Base-by-base conservation (phyloP, 495 filamentous ascomycete species). In the Aspergillus affinis region DNA sequence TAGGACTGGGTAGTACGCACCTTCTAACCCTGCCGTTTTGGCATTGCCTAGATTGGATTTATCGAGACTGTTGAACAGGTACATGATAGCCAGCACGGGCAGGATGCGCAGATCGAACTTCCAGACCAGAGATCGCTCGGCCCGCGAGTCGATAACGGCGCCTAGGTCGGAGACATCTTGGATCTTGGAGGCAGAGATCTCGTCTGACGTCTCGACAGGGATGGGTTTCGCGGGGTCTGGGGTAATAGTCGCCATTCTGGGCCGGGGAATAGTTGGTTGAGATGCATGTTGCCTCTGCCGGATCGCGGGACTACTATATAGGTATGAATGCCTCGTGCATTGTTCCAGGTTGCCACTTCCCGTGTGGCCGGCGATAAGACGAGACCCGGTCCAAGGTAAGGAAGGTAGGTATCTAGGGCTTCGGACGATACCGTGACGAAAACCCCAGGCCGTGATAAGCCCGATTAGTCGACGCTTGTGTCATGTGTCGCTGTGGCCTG, bases 11-110 rank as follows among this genome's bases (percentile, higher is more conserved):
- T 26, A 27, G 19, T 26, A 51, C 15, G 68, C 65, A 66, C 72
- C 82, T 46, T 69, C 68, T 19, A 78, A 68, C 18, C 80, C 78
- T 59, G 75, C 82, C 0, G 85, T 88, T 68, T 88, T 82, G 9
- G 86, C 86, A 64, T 88, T 88, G 41, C 82, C 81, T 5, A 86
- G 68, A 59, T 86, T 86, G 19, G 78, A 78, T 61, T 85, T 85
- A 63, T 85, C 82, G 23, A 85, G 73, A n/a, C 71, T 70, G 61
- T 82, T 82, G 71, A 82, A 81, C 18, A 82, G 72, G 62, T 83
- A 82, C 83, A 86, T 86, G 8, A 82, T 45, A 47, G 83, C 83
- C 26, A 86, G 59, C 10, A 84, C 77, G 0, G 83, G 83, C 29
- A 86, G 64, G 29, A 86, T 69, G 23, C 82, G 77, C 46, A 82